Conservation (phyloP, 2,329 filamentous ascomycete species). For the Hypoxylon sp. region DNA sequence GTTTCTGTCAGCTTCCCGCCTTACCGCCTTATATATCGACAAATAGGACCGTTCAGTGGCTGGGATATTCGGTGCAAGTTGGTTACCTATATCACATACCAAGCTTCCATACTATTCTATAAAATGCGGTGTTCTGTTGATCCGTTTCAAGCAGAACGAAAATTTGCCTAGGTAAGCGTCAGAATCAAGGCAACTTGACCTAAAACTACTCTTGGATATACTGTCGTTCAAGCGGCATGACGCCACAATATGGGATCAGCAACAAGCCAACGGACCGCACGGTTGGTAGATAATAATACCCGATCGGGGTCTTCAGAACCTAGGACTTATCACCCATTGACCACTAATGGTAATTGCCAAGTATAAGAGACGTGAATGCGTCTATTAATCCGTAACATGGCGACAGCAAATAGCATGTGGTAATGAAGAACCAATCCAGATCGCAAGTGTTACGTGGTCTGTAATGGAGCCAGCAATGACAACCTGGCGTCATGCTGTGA, state of each 20-base stretch:
- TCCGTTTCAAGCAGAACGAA: slow-evolving; percentile 12
- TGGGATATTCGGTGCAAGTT: slow-evolving; percentile 3
- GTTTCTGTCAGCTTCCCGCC: slow-evolving; percentile 11
- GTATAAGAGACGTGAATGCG: slow-evolving; percentile 15
- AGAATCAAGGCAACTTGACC: slow-evolving; percentile 5
- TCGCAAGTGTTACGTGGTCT: slow-evolving; percentile 36
- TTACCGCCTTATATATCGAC: slow-evolving; percentile 8
- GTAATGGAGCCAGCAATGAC: slow-evolving; percentile 13
- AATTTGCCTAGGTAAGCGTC: neutral
- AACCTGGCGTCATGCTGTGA: slow-evolving; percentile 8
- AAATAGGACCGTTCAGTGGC: slow-evolving; percentile 4
- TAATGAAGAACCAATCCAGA: slow-evolving; percentile 22
- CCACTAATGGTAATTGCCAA: slow-evolving; percentile 33
- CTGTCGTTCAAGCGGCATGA: slow-evolving; percentile 19
- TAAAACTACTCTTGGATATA: slow-evolving; percentile 17
- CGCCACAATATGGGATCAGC: slow-evolving; percentile 17
- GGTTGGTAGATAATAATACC: slow-evolving; percentile 34
- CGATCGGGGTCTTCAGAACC: slow-evolving; percentile 33
- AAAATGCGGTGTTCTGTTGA: slow-evolving; percentile 2
- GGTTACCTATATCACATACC: slow-evolving; percentile 4
- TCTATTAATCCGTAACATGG: slow-evolving; percentile 10
- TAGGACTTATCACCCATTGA: slow-evolving; percentile 20
- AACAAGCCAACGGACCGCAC: slow-evolving; percentile 29
- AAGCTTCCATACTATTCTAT: neutral
- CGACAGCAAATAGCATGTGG: slow-evolving; percentile 18